Percentiles rank a stretch among this genome's conserved stretches.
Conservation (phyloP, 805 yeast genomes). For the Kuraishia floccosa region DNA sequence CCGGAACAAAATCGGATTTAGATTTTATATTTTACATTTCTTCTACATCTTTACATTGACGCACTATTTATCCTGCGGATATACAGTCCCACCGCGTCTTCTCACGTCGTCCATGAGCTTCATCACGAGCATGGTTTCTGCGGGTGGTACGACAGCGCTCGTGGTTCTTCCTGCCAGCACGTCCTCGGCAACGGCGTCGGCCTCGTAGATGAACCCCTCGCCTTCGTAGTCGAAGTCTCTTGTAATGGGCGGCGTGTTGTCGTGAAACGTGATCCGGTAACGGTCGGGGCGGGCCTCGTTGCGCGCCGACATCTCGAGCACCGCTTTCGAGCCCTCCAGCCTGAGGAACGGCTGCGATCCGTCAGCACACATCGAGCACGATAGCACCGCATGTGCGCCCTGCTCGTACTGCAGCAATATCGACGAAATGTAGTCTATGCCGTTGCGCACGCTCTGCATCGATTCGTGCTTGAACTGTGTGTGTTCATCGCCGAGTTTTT, state of each 20-base stretch:
- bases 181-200: constrained; percentile 38
- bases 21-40: no score
- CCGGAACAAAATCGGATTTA: no score
- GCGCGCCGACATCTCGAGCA: constrained; percentile 6
- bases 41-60: no score
- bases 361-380: constrained; percentile 10
- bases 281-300: constrained; percentile 13
- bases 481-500: constrained; percentile 18
- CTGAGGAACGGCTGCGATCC: constrained; percentile 6
- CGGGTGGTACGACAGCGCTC: constrained; percentile 24
- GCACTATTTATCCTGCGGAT: constrained; percentile 9
- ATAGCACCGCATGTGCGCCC: constrained; percentile 28
- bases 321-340: constrained; percentile 10
- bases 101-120: constrained; percentile 36
- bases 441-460: constrained; percentile 24
- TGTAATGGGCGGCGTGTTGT: constrained; percentile 12
- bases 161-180: constrained; percentile 25
- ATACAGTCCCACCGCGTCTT: constrained; percentile 27
- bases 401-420: constrained; percentile 24
- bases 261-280: constrained; percentile 21
- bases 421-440: constrained; percentile 29
- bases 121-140: constrained; percentile 36
- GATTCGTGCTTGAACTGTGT: constrained; percentile 15
- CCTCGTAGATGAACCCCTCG: constrained; percentile 44
- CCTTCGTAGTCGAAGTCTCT: constrained; percentile 23